Evolutionary conservation across 768 basidiomycete genomes (phyloP).

Genomic region (Pulveroboletus sp.): DNA sequence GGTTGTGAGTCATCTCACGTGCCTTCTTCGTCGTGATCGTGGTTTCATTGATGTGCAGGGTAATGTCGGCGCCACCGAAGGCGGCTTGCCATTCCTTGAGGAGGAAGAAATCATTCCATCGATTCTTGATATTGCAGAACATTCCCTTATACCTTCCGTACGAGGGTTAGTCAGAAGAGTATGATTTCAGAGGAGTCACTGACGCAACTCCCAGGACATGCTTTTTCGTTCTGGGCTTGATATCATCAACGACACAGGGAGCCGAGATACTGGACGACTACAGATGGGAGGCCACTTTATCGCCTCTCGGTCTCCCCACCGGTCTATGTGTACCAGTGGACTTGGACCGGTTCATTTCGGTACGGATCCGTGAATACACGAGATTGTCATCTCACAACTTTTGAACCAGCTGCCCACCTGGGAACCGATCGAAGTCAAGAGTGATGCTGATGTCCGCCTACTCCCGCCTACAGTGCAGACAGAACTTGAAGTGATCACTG

Average conservation of each 20-base stretch:
- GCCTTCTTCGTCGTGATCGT: neutral
- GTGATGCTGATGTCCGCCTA: constrained; percentile 44
- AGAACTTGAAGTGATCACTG: constrained; percentile 82
- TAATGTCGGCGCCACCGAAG: constrained; percentile 85
- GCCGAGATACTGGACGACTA: constrained; percentile 91
- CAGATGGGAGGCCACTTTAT: constrained; percentile 88
- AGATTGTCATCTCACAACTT: constrained; percentile 5
- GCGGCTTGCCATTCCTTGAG: constrained; percentile 92
- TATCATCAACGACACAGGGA: constrained; percentile 88
- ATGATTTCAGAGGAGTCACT: neutral
- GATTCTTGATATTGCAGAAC: constrained; percentile 86
- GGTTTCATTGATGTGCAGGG: constrained; percentile 50
- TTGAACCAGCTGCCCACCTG: constrained; percentile 68
- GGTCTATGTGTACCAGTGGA: constrained; percentile 91
- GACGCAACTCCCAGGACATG: constrained; percentile 64
- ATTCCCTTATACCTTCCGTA: constrained; percentile 85
- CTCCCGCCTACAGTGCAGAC: constrained; percentile 61
- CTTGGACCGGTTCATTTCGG: constrained; percentile 73
- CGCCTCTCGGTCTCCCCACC: constrained; percentile 80
- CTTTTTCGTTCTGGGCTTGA: constrained; percentile 90
- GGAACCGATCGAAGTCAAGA: constrained; percentile 37
- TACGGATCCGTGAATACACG: constrained; percentile 36
- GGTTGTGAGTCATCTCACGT: constrained; percentile 59
- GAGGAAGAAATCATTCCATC: constrained; percentile 91
- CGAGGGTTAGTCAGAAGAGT: constrained; percentile 67